Evolutionary conservation across 2,329 filamentous ascomycete genomes (phyloP).

Genomic region (Hypomyces perniciosus): DNA sequence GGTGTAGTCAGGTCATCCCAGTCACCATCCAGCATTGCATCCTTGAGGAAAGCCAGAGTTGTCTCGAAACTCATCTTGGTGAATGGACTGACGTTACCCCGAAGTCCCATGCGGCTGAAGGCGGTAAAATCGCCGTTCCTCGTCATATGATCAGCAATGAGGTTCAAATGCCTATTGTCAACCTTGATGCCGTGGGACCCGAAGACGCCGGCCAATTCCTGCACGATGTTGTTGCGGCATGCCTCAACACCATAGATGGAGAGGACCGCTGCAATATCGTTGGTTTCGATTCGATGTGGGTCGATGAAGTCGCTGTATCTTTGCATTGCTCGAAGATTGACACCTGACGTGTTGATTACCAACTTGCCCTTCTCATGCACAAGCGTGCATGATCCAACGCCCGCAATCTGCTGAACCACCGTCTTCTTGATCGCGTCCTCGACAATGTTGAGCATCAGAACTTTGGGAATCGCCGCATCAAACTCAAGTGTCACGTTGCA

Average conservation of each 20-base stretch:
- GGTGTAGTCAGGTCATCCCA: constrained; percentile 83
- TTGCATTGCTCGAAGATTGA: constrained; percentile 88
- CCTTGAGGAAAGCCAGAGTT: constrained; percentile 86
- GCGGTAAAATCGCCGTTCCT: constrained; percentile 80
- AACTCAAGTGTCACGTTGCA: constrained; percentile 83
- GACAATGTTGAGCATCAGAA: constrained; percentile 87
- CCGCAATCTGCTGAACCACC: constrained; percentile 79
- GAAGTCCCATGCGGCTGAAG: constrained; percentile 87
- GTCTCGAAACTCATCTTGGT: constrained; percentile 99
- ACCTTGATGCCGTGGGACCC: constrained; percentile 85
- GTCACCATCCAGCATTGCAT: constrained; percentile 84
- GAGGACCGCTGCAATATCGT: constrained; percentile 85
- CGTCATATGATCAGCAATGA: constrained; percentile 99
- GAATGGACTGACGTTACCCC: constrained; percentile 79
- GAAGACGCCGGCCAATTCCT: constrained; percentile 82
- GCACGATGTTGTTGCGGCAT: constrained; percentile 77
- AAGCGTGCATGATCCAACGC: constrained; percentile 66
- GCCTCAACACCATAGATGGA: constrained; percentile 89
- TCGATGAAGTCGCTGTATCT: constrained; percentile 80
- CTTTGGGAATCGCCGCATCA: constrained; percentile 72
- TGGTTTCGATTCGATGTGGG: constrained; percentile 80
- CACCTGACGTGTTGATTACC: constrained; percentile 72
- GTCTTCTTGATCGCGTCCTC: constrained; percentile 73
- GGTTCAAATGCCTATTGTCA: constrained; percentile 84
- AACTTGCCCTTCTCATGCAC: constrained; percentile 53